Evolutionary conservation across 345 rosid genomes (phyloP), one percentile per base, ranked within the genome.

Genomic region (Clausena lansium): DNA sequence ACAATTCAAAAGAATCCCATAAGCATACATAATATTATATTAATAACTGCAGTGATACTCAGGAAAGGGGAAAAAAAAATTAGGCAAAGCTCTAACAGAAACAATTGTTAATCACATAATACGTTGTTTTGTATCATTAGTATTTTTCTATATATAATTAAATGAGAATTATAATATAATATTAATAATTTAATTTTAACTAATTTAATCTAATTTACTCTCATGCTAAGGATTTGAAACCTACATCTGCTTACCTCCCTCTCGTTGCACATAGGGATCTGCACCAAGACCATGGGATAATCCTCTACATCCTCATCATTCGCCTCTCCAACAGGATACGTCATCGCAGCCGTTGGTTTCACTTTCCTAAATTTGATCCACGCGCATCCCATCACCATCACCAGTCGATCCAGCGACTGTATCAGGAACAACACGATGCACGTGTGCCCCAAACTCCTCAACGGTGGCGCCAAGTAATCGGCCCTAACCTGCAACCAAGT

Each of bases 201-300:
- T 7, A 69, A 69, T 14, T 73, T 10, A 38, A 28, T 60, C n/a
- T 4, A 9, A 13, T 4, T 24, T 20, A 10, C 27, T 28, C 4
- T 73, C 76, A 81, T 1, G 50, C 50, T 13, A 45, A 45, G 50
- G 17, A 45, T 76, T 70, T 35, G 81, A 76, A 86, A 87, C 89
- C 87, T 82, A 89, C 91, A 78, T 89, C 78, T 74, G 88, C 97
- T 90, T 91, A 95, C 98, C 98, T 95, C 98, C 91, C 80, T 89
- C 91, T 94, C 97, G 80, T 94, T 94, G 89, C 98, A 94, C 97
- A 94, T 94, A 5, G 98, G 98, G 77, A 94, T 94, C 87, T 95
- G 98, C 50, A 95, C 87, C 78, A 95, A 81, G 11, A 95, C 97
- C 98, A 95, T 95, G 1, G 98, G 98, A 81, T 87, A 93, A 75